phyloP scores from a whole-genome alignment of 352 stramenopile genomes.

The Pythium chondricola region DNA sequence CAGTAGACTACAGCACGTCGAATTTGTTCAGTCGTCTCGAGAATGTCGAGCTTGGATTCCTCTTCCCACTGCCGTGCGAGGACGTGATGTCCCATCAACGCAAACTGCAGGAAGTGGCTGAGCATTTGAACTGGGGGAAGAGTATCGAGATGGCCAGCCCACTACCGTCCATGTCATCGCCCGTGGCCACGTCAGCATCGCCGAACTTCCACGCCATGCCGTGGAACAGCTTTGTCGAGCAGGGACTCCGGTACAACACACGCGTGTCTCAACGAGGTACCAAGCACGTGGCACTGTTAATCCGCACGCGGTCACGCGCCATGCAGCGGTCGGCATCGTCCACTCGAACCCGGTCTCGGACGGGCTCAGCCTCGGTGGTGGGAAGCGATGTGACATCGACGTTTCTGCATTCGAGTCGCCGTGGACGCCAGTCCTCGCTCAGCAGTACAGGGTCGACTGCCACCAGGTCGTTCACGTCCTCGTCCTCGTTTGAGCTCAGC shows the following conservation, averaged over 20 bases:
- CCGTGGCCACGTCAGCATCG: constrained; percentile 24
- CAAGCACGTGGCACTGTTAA: constrained; percentile 60
- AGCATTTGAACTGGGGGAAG: constrained; percentile 57
- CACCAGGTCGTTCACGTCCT: constrained; percentile 23
- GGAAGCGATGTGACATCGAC: background rate
- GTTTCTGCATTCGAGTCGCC: background rate
- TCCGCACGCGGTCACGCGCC: constrained; percentile 20
- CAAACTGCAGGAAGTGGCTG: constrained; percentile 72
- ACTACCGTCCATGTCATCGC: constrained; percentile 17
- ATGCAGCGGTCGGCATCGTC: constrained; percentile 17
- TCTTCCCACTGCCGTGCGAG: constrained; percentile 78
- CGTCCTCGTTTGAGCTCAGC: constrained; percentile 32
- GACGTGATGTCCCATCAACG: constrained; percentile 73
- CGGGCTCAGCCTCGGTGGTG: background rate
- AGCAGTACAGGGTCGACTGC: background rate
- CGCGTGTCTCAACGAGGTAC: constrained; percentile 33
- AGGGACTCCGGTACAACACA: constrained; percentile 57
- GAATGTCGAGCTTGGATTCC: constrained; percentile 59
- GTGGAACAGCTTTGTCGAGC: constrained; percentile 68
- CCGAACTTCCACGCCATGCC: constrained; percentile 70
- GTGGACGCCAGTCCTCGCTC: background rate
- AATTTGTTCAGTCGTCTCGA: constrained; percentile 56
- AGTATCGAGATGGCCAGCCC: constrained; percentile 15
- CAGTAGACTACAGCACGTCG: constrained; percentile 29
- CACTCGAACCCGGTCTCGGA: constrained; percentile 12